Conservation (phyloP, 2,329 filamentous ascomycete species). For the Diaporthe aspalathi region DNA sequence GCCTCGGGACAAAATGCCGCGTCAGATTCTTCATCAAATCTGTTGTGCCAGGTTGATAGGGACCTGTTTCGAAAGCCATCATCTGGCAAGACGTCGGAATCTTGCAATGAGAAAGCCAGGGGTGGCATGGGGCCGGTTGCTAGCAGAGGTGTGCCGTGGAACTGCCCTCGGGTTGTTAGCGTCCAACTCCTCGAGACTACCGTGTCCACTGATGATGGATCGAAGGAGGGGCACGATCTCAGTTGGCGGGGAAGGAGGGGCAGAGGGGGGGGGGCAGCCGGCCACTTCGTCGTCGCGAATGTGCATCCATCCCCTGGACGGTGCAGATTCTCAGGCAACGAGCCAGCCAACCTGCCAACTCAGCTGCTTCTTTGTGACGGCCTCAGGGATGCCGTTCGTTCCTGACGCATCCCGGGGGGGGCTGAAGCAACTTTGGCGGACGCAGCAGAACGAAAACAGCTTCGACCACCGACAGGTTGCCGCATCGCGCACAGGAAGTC, state of each 20-base stretch:
- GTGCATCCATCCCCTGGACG: constrained; percentile 8
- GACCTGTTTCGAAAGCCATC: constrained; percentile 12
- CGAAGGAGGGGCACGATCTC: constrained; percentile 17
- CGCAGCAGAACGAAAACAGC: constrained; percentile 14
- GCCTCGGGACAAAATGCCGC: constrained; percentile 11
- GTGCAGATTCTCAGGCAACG: constrained; percentile 29
- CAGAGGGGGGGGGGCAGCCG: background rate
- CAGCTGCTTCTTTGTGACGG: constrained; percentile 3
- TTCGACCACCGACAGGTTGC: constrained; percentile 5
- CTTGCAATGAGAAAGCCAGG: constrained; percentile 4
- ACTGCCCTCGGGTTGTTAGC: background rate
- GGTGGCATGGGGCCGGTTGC: background rate
- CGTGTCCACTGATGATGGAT: constrained; percentile 10
- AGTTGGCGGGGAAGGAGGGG: constrained; percentile 27
- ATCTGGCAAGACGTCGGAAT: constrained; percentile 20
- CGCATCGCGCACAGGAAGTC: background rate
- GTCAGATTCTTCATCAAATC: background rate
- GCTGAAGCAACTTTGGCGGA: constrained; percentile 1
- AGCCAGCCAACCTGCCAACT: constrained; percentile 1
- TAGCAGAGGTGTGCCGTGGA: background rate
- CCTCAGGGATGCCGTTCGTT: constrained; percentile 7
- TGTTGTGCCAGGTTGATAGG: background rate
- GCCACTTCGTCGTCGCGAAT: background rate
- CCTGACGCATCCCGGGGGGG: background rate
- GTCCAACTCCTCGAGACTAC: background rate